Conservation (phyloP, 257 asterid genomes). For the Solanum clarkiae region DNA sequence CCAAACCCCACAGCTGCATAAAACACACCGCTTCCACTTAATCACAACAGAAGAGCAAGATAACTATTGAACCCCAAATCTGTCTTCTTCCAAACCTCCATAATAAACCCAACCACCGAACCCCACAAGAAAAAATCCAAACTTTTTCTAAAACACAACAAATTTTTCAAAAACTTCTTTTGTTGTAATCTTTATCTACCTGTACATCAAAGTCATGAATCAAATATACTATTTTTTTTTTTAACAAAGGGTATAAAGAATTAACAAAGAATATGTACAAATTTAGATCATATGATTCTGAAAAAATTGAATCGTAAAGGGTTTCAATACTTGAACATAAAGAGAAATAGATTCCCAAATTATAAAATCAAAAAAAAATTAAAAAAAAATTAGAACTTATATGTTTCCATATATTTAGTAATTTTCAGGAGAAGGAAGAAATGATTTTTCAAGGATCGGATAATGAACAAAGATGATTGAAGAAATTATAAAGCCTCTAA, state of each 20-base stretch:
- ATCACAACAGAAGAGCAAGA: constrained; percentile 19
- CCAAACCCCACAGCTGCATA: constrained; percentile 16
- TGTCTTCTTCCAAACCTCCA: constrained; percentile 9
- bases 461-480: constrained; percentile 31
- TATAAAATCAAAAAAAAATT: too few species aligned
- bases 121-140: constrained; percentile 6
- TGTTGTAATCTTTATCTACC: constrained; percentile 16
- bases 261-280: constrained; percentile 22
- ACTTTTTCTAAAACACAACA: constrained; percentile 24
- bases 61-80: not conserved
- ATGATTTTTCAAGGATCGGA: constrained; percentile 18
- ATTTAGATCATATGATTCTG: not conserved
- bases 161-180: constrained; percentile 26
- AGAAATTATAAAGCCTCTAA: constrained; percentile 11
- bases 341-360: constrained; percentile 6
- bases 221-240: not conserved
- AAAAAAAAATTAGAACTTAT: not conserved
- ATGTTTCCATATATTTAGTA: not conserved
- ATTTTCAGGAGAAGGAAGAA: not conserved
- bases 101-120: constrained; percentile 15
- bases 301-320: not conserved
- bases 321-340: constrained; percentile 6
- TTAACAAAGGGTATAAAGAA: not conserved
- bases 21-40: constrained; percentile 9
- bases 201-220: not conserved